Evolutionary conservation across 1,139 yeast genomes (phyloP), one percentile per base, ranked within the genome.

Genomic region (Blastobotrys illinoisensis): DNA sequence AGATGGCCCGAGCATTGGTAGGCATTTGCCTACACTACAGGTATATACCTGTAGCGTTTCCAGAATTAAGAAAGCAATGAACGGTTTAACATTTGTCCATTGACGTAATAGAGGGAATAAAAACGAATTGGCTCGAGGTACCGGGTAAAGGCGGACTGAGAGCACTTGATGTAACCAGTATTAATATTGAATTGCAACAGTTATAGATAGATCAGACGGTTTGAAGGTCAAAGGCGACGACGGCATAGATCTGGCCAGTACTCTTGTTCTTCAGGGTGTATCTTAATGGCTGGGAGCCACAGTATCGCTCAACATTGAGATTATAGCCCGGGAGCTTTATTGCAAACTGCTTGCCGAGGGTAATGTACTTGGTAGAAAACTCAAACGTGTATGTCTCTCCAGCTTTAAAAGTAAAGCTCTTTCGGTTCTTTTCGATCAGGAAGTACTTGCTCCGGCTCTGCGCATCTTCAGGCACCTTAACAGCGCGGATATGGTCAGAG

Each of bases 241-340:
- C 66, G 40, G 67, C 59, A 45, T 62, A 60, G n/a, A 66, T 60
- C 16, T 64, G 56, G 23, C 59, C 62, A 24, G 61, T 57, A 11
- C 56, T 58, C 46, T 53, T 58, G 51, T 56, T 53, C 55, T 64
- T 67, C 50, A 70, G 60, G 19, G 65, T 65, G 54, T 70, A 70
- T 20, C 74, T 58, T 56, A 74, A 56, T 2, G 75, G 73, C 54
- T 71, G 74, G 19, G 69, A 70, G 24, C 70, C 71, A 52, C 78
- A 68, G 57, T 76, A 77, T 47, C 66, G 68, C 51, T 75, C 71
- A 28, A 77, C 71, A 56, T 75, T 72, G 56, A 77, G 57, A 19
- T 68, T 69, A 59, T 73, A 76, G 1, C 79, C 80, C 7, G 82
- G 82, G 52, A 78, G 61, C 48, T 69, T 64, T 43, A 78, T 66